phyloP scores from a whole-genome alignment of 495 filamentous ascomycete species.

The Platismatia glauca region DNA sequence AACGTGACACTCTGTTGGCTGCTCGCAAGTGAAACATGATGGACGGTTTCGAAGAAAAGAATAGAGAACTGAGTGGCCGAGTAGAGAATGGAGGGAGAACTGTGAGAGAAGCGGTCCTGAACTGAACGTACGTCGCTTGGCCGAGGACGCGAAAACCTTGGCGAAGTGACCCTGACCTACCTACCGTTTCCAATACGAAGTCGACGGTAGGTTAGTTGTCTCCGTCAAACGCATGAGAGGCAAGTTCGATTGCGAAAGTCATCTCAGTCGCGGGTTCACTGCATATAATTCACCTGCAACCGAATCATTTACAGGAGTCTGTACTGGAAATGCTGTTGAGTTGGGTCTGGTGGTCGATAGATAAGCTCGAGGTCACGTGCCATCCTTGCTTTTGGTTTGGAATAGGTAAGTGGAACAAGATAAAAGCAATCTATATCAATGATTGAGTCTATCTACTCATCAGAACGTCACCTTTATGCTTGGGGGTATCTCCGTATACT shows the following conservation, averaged over 20 bases:
- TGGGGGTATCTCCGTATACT: neutral
- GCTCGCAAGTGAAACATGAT: conserved; percentile 13
- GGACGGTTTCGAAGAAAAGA: neutral
- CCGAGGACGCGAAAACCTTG: neutral
- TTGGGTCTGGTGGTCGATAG: neutral
- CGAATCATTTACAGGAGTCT: neutral
- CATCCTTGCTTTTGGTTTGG: neutral
- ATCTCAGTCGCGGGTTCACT: neutral
- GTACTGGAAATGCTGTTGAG: neutral
- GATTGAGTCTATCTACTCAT: neutral
- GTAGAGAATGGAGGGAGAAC: neutral
- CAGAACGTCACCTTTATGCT: neutral
- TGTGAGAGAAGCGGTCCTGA: neutral
- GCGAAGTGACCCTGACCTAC: too few species aligned
- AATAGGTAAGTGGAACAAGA: neutral
- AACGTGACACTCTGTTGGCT: conserved; percentile 8
- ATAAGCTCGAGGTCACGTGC: neutral
- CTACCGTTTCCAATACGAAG: too few species aligned
- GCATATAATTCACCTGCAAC: neutral
- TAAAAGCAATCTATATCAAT: neutral
- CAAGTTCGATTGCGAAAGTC: neutral
- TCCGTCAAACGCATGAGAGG: too few species aligned
- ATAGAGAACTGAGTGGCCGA: neutral
- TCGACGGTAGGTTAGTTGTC: too few species aligned
- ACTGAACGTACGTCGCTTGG: too few species aligned